Base-by-base conservation (phyloP, 768 basidiomycete genomes). In the Termitomyces sp. region DNA sequence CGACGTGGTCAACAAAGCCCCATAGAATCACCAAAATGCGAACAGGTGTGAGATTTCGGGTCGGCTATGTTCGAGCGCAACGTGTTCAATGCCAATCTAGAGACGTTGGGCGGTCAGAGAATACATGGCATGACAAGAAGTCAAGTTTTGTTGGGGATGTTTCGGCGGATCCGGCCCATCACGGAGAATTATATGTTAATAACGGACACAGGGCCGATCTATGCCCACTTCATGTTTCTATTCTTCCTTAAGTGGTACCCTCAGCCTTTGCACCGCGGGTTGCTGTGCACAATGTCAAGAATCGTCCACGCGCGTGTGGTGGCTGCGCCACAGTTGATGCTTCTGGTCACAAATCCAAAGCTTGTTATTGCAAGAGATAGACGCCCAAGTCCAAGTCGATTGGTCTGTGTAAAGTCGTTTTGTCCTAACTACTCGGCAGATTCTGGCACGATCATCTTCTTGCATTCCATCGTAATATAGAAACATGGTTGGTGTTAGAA, bases 281-380 rank as follows among this genome's bases (percentile, higher is more conserved):
- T 48, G 53, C 42, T 41, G 56, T 46, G 46, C 14, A 16, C 17
- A 34, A 35, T 32, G 32, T 29, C 38, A 35, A 45, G 25, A 46
- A 47, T 51, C n/a, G 7, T 11, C 5, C 5, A 16, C 11, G 5
- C n/a, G 25, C 16, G 35, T 3, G 4, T 19, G 7, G 25, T 46
- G 53, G 34, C 53, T 62, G 56, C 58, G 62, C 62, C 62, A 62
- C 62, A 62, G 43, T 55, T 25, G 44, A 29, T 16, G n/a, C 38
- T 31, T 19, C n/a, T 40, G 25, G 25, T 40, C 23, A 29, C 25
- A n/a, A 11, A 12, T 7, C 27, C 12, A 12, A 12, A 12, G n/a
- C n/a, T 25, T 12, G 17, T n/a, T 10, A 27, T 17, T 16, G 25
- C 4, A n/a, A 27, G 44, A n/a, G 17, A 29, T n/a, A n/a, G 44